phyloP scores from a whole-genome alignment of 768 basidiomycete genomes.

The Sistotremastrum suecicum region DNA sequence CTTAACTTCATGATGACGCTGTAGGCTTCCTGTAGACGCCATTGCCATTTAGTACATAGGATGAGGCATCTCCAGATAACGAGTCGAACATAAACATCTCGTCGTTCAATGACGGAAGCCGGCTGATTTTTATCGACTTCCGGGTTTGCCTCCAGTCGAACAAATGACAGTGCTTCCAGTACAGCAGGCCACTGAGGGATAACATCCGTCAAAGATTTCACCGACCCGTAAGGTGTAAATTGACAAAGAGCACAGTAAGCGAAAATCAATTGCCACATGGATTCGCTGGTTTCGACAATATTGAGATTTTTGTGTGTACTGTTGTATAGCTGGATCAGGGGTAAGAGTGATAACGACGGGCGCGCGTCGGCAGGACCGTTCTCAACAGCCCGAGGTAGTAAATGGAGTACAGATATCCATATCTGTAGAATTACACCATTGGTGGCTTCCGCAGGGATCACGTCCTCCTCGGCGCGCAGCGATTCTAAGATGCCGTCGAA shows the following conservation, averaged over 20 bases:
- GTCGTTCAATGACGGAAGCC: constrained; percentile 27
- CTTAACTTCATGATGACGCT: constrained; percentile 48
- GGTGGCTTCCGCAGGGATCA: constrained; percentile 10
- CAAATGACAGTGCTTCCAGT: constrained; percentile 37
- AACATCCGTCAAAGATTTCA: constrained; percentile 25
- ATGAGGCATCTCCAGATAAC: constrained; percentile 60
- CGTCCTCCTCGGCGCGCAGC: constrained; percentile 20
- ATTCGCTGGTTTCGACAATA: constrained; percentile 41
- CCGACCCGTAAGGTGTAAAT: constrained; percentile 45
- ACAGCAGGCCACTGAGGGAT: constrained; percentile 57
- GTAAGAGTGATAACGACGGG: constrained; percentile 34
- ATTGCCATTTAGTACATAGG: constrained; percentile 65
- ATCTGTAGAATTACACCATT: constrained; percentile 40
- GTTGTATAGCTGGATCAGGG: constrained; percentile 16
- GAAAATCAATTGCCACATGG: constrained; percentile 58
- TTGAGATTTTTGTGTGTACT: constrained; percentile 10
- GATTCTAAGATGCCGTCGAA: background rate
- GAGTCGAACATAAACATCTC: constrained; percentile 58
- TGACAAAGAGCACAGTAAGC: constrained; percentile 64
- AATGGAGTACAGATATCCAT: constrained; percentile 63
- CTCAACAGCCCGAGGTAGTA: constrained; percentile 19
- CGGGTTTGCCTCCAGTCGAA: constrained; percentile 39
- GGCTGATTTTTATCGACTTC: constrained; percentile 26
- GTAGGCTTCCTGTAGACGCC: constrained; percentile 47
- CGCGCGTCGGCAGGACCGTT: constrained; percentile 11